Evolutionary conservation across 2,329 filamentous ascomycete species (phyloP), one percentile per base, ranked within the genome.

Genomic region (Aureobasidium sp.): DNA sequence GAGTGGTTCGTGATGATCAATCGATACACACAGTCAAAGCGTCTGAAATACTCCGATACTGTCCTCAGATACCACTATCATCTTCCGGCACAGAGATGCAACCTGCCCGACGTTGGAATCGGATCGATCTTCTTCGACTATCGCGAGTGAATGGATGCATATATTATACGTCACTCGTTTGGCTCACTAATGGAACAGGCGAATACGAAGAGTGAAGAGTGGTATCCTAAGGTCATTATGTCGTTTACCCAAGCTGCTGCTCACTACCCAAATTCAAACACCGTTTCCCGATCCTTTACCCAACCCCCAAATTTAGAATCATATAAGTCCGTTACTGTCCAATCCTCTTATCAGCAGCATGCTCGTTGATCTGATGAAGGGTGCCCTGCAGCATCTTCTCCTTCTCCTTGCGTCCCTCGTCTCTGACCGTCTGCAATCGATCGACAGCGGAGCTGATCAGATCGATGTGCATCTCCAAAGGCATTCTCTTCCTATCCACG

Each of bases 361-460:
- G 25, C 10, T 44, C 44, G 15, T 62, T 49, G 9, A 48, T 55
- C 36, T 61, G 61, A 34, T 63, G 63, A 16, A 63, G n/a, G 5
- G 59, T 50, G 16, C 49, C 45, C 29, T 42, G 47, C 13, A 65
- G 16, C 37, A 64, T 66, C 48, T 65, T 62, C 10, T 47, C 58
- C 30, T 63, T 70, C 21, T 72, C n/a, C 61, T 63, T 64, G 44
- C 72, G 64, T 30, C 65, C 67, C 64, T 83, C 81, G 45, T 81
- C 79, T 63, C 88, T 79, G 50, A 86, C 85, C 27, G 76, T 74
- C 70, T 90, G 86, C 63, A 94, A 75, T 65, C 90, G 79, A 72
- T 91, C 87, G 1, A 92, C 84, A 0, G 88, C 87, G 53, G 84
- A 77, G 62, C 88, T 80, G 64, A 94, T 91, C 61, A 85, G 86